Evolutionary conservation across 176 grass and related monocot genomes (phyloP).

Genomic region (Neostapfia colusana): DNA sequence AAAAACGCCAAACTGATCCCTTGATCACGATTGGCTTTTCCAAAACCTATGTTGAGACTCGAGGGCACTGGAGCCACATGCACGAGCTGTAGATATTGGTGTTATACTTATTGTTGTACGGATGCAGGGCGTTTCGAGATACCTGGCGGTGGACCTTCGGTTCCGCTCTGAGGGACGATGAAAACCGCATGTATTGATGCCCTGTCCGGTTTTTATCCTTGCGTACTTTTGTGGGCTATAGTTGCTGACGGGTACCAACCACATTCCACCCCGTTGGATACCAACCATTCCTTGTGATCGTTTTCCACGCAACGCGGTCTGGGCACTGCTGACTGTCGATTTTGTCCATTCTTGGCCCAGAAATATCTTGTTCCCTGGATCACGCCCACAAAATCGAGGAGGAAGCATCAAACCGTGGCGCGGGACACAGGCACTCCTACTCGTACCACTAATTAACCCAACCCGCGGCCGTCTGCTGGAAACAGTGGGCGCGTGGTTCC

Average conservation of each 20-base stretch:
- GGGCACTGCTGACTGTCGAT: neutral
- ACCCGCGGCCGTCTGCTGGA: neutral
- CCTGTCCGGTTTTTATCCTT: neutral
- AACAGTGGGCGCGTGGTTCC: neutral
- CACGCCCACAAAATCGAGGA: neutral
- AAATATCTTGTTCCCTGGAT: neutral
- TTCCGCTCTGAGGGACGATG: neutral
- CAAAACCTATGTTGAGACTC: neutral
- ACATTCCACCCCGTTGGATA: neutral
- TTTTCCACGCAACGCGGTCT: neutral
- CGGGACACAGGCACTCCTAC: too few species aligned
- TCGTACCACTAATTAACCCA: too few species aligned
- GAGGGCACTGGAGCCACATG: neutral
- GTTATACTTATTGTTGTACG: neutral
- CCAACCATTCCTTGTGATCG: neutral
- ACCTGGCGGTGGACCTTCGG: neutral
- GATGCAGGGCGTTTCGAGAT: constrained; percentile 20
- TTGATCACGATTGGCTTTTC: neutral
- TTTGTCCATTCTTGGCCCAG: neutral
- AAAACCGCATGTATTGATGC: neutral
- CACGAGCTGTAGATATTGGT: constrained; percentile 24
- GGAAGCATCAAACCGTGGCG: neutral
- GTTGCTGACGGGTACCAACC: neutral
- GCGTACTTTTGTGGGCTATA: constrained; percentile 17
- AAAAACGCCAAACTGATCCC: constrained; percentile 20